Evolutionary conservation across 2,329 filamentous ascomycete species (phyloP), one percentile per base, ranked within the genome.

Genomic region (Bretziella fagacearum): DNA sequence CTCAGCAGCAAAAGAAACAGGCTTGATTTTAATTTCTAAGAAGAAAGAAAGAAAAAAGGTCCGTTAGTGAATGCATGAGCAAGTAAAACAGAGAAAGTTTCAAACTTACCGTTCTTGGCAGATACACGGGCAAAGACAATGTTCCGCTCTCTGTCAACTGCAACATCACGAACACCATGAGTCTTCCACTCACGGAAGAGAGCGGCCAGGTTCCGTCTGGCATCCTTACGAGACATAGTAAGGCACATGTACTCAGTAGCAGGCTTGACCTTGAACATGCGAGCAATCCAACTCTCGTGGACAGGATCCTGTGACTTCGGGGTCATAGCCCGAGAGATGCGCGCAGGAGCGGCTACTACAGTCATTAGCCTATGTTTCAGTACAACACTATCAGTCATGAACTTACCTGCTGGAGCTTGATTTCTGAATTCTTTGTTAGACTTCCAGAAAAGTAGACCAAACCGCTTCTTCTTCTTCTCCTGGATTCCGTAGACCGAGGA

Each of bases 221-320:
- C 81, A 51, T 77, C 70, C 55, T 81, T 80, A 4, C 63, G 59
- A 23, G 80, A 75, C 20, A 85, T 70, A 3, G 70, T 71, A 59
- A 95, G 79, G 59, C 85, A 91, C 13, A 95, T 62, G 23, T 83
- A 71, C 53, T 76, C 75, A 13, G 69, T 79, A 0, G 80, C 83
- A 1, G 89, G 89, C 59, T 91, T 94, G 58, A 95, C 80, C 47
- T 85, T 77, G 65, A 96, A 84, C 39, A 96, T 75, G 13, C 84
- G 81, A 25, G 84, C 81, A 46, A 96, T 73, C 87, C 89, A 95
- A 55, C 81, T 93, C 57, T 85, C 79, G 58, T 77, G 79, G 25
- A 76, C 71, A 52, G 77, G 56, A 73, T 81, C 61, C 70, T 70
- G 48, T 70, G 70, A 52, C 63, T 33, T 54, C 52, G 8, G n/a